These are phyloP conservation scores for Dispira simplex DNA, from an alignment of 192 early-diverging fungal genomes.

Conservation along the genomic window DNA sequence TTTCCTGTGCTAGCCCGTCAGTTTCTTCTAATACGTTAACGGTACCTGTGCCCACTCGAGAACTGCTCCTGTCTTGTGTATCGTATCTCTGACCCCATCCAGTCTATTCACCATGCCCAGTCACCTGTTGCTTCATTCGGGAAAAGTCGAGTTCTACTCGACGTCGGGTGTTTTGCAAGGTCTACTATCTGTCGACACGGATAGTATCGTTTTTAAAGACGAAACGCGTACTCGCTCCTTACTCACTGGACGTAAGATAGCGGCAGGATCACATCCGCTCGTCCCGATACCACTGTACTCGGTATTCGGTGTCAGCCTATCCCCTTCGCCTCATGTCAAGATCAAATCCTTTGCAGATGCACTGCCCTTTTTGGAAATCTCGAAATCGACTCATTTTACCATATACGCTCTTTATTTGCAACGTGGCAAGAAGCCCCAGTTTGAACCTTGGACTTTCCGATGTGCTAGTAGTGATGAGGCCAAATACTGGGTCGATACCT, in stretches of 20 bases:
- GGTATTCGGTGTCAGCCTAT: constrained; percentile 27
- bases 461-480: constrained; percentile 13
- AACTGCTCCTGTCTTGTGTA: too few relatives aligned
- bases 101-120: constrained; percentile 5
- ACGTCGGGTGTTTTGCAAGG: constrained; percentile 24
- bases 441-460: constrained; percentile 29
- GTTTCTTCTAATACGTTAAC: too few relatives aligned
- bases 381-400: constrained; percentile 28
- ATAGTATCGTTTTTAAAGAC: constrained; percentile 24
- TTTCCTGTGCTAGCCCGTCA: too few relatives aligned
- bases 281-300: constrained; percentile 25
- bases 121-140: constrained; percentile 18
- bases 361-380: constrained; percentile 16
- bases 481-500: background rate
- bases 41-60: too few relatives aligned
- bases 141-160: constrained; percentile 25
- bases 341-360: constrained; percentile 26
- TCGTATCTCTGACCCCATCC: too few relatives aligned
- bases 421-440: constrained; percentile 23
- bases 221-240: constrained; percentile 18
- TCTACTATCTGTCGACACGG: constrained; percentile 20
- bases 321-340: constrained; percentile 25
- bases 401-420: constrained; percentile 24
- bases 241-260: background rate
- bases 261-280: constrained; percentile 14